Evolutionary conservation across 345 rosid species (phyloP), one percentile per base, ranked within the genome.

Genomic region (Pistacia vera): DNA sequence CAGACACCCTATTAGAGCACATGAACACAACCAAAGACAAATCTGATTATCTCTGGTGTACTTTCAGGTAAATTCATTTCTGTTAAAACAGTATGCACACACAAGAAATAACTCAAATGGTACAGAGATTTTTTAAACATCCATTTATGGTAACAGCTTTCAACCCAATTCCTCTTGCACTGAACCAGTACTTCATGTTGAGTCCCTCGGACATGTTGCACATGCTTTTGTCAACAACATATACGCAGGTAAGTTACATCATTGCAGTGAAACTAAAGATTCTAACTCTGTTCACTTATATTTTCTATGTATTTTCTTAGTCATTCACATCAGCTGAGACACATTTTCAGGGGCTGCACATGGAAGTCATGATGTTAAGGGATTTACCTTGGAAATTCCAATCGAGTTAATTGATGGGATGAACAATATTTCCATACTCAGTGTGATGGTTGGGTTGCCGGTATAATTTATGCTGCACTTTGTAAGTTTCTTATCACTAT

Each of bases 381-480:
- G 46, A 44, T 91, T 91, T 60, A 85, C 63, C 18, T 52, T 92
- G 73, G 89, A 86, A 25, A 71, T 61, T 63, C 83, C 84, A n/a
- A 75, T 91, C 60, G 64, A 11, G 46, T 78, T 93, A 73, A 64
- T 1, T 6, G 75, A 75, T 75, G 95, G 92, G 72, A 60, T 81
- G 48, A 95, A 88, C 86, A 86, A 88, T 78, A 81, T 93, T 49
- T 88, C 99, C 33, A 83, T 93, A 64, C 91, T 95, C 7, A 90
- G 98, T 22, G 96, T 82, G 20, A 85, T 92, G 94, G 98, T 90
- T 80, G 99, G 99, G 75, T 70, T 95, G 79, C 99, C 94, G 86
- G 99, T 93, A 88, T 74, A 41, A 46, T 12, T 54, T 54, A 54
- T 13, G n/a, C 18, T 54, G 17, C 12, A 54, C 0, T 54, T 54